phyloP scores from a whole-genome alignment of 805 yeast species.

The Metschnikowia kunwiensis region DNA sequence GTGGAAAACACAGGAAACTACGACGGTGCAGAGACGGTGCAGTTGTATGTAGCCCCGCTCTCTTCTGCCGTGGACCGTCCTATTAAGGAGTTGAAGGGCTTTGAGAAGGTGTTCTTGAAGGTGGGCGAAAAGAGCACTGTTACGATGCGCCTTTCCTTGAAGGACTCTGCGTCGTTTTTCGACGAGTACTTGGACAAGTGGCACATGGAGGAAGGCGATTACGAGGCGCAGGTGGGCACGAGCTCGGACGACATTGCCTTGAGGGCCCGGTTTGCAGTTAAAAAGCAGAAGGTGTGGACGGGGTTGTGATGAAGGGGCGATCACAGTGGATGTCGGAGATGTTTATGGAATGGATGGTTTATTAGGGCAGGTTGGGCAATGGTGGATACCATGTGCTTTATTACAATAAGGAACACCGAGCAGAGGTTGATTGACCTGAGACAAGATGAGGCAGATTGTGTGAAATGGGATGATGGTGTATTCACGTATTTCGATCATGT shows the following conservation, averaged over 20 bases:
- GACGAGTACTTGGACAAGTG: conserved; percentile 48
- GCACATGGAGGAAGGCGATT: conserved; percentile 51
- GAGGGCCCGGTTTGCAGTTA: conserved; percentile 7
- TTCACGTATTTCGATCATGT: no score
- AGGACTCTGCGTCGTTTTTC: conserved; percentile 54
- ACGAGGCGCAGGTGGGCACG: conserved; percentile 47
- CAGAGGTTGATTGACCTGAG: no score
- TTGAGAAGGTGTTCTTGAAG: conserved; percentile 45
- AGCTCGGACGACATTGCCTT: conserved; percentile 28
- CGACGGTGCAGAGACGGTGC: conserved; percentile 55
- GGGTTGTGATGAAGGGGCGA: no score
- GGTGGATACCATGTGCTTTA: no score
- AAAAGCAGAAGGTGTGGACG: conserved; percentile 12
- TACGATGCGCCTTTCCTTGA: conserved; percentile 35
- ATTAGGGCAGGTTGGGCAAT: no score
- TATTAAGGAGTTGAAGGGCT: conserved; percentile 58
- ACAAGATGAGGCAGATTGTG: no score
- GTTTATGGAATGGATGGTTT: no score
- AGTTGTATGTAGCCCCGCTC: conserved; percentile 45
- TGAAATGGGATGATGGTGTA: no score
- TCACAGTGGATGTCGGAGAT: no score
- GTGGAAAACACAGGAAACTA: conserved; percentile 48
- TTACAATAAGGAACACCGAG: no score
- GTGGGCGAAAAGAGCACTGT: conserved; percentile 44
- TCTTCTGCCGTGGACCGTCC: conserved; percentile 48